Conservation (phyloP, 2,329 filamentous ascomycete genomes). For the Stemphylium lycopersici region DNA sequence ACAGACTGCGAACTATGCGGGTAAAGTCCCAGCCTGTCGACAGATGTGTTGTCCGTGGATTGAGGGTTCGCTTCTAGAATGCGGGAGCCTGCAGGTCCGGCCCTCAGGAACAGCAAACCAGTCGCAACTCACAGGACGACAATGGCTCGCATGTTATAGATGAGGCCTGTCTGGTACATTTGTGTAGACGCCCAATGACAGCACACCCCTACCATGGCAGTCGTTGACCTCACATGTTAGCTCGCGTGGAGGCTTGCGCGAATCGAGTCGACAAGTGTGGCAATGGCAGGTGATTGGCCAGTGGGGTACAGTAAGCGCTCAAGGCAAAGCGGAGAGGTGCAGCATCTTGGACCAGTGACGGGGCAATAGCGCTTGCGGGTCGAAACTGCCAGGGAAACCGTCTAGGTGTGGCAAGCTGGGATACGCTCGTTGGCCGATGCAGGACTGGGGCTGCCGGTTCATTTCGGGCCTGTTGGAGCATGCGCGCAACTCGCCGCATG, state of each 20-base stretch:
- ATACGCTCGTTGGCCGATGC: slow-evolving; percentile 4
- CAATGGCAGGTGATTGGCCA: slow-evolving; percentile 24
- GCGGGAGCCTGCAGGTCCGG: slow-evolving; percentile 22
- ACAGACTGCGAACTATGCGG: slow-evolving; percentile 7
- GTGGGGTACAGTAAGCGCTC: slow-evolving; percentile 29
- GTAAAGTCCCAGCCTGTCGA: slow-evolving; percentile 9
- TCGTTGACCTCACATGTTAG: slow-evolving; percentile 27
- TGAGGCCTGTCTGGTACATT: slow-evolving; percentile 9
- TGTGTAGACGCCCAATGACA: slow-evolving; percentile 28
- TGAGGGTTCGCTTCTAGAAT: slow-evolving; percentile 20
- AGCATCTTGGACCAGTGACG: slow-evolving; percentile 32
- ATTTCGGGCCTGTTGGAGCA: slow-evolving; percentile 15
- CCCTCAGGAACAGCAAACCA: slow-evolving; percentile 31
- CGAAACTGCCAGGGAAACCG: slow-evolving; percentile 26
- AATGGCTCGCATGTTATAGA: slow-evolving; percentile 27
- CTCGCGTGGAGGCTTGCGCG: slow-evolving; percentile 25
- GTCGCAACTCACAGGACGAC: slow-evolving; percentile 26
- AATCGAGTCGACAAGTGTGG: slow-evolving; percentile 17
- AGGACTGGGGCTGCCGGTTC: slow-evolving; percentile 6
- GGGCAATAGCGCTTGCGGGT: slow-evolving; percentile 38
- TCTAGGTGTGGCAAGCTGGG: slow-evolving; percentile 16
- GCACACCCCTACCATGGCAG: slow-evolving; percentile 17
- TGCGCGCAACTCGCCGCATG: slow-evolving; percentile 10
- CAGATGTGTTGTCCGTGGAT: slow-evolving; percentile 20
- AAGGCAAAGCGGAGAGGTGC: slow-evolving; percentile 22